Evolutionary conservation across 129 eudicot species (phyloP), one percentile per base, ranked within the genome.

Genomic region (Kitagawia praeruptora): DNA sequence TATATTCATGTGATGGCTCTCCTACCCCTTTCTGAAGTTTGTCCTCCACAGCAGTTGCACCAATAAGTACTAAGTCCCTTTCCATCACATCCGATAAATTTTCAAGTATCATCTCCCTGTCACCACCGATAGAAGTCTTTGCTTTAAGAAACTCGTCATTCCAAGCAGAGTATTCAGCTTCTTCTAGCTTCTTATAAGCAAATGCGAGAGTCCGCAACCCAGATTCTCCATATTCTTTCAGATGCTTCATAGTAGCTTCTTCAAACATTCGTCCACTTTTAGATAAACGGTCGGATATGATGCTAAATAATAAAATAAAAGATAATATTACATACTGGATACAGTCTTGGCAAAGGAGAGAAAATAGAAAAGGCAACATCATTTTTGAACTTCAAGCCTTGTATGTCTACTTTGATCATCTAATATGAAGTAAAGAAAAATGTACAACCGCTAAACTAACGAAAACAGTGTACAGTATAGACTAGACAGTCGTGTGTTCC

Each of bases 41-140:
- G 86, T 96, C 99, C 85, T 96, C 99, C 38, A 96, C 96, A 23
- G 99, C 99, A 70, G 99, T 96, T 61, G 99, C 99, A 82, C 99
- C 99, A 39, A 96, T 87, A 83, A 96, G 97, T 76, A 90, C 86
- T 70, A 96, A 81, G 78, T 96, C 98, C 63, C 79, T 92, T 81
- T 96, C 99, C 86, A 96, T 87, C 86, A 84, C 58, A 80, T 96
- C 99, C 8, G 99, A 87, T 11, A 89, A 77, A 67, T 85, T 82
- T 73, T 96, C 97, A 75, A 96, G 97, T 92, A 83, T 89, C 21
- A 86, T 82, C 16, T 96, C 99, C 82, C 99, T 84, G 70, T 96
- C 97, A 74, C 91, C 97, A 34, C 85, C 88, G 58, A 96, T 89
- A n/a, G 97, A 72, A 82, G 93, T 90, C 87, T 88, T 96, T 80